phyloP scores from a whole-genome alignment of 1,284 basidiomycete genomes.

The Leccinum ponderosum region DNA sequence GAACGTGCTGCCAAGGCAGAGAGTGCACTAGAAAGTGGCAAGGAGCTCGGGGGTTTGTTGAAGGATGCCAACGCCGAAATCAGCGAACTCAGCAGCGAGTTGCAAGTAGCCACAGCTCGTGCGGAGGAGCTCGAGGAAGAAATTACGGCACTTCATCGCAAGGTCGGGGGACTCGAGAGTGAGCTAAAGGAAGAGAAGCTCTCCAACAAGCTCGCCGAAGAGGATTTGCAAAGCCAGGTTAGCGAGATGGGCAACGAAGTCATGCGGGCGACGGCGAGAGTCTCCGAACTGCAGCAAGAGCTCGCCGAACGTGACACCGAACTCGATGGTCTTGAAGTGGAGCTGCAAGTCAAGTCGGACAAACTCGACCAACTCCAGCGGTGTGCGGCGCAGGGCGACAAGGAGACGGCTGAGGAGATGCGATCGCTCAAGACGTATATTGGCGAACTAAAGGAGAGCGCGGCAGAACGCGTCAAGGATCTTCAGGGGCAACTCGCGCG shows the following conservation, averaged over 20 bases:
- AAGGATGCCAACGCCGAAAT: constrained; percentile 63
- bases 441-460: constrained; percentile 57
- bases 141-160: constrained; percentile 42
- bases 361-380: constrained; percentile 38
- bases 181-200: constrained; percentile 53
- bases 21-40: constrained; percentile 53
- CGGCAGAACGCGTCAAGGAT: constrained; percentile 46
- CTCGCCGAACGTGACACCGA: constrained; percentile 25
- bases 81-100: constrained; percentile 50
- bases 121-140: constrained; percentile 36
- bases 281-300: constrained; percentile 38
- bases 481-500: constrained; percentile 53
- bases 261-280: constrained; percentile 28
- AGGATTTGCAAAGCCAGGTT: constrained; percentile 33
- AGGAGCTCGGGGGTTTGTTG: constrained; percentile 65
- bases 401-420: constrained; percentile 42
- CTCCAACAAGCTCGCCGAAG: constrained; percentile 33
- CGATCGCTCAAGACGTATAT: constrained; percentile 48
- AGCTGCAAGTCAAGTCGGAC: constrained; percentile 40
- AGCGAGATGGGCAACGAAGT: constrained; percentile 33
- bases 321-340: constrained; percentile 27
- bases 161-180: constrained; percentile 52
- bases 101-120: constrained; percentile 56
- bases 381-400: constrained; percentile 35
- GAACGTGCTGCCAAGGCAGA: constrained; percentile 65